Evolutionary conservation across 495 filamentous ascomycete species (phyloP).

Genomic region (Cercophora sp.): DNA sequence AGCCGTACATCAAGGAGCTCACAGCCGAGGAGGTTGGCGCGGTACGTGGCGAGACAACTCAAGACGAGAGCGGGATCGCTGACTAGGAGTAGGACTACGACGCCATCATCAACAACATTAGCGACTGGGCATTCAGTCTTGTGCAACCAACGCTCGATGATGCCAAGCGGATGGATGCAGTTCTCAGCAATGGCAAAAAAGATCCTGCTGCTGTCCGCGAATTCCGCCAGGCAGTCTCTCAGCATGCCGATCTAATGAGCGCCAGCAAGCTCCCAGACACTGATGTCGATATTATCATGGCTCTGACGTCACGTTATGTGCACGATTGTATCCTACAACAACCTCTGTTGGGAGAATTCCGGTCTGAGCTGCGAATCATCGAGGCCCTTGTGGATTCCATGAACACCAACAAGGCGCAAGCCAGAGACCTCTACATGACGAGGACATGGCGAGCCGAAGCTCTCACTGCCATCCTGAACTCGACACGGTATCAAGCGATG

Average conservation of each 20-base stretch:
- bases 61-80: neutral
- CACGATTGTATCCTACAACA: no score
- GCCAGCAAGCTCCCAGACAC: no score
- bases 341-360: constrained; percentile 17
- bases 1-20: constrained; percentile 28
- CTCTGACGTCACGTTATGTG: no score
- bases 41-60: neutral
- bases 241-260: no score
- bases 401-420: constrained; percentile 23
- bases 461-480: constrained; percentile 24
- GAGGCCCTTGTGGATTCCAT: constrained; percentile 21
- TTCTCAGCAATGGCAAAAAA: no score
- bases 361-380: constrained; percentile 11
- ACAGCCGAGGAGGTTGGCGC: constrained; percentile 25
- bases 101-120: constrained; percentile 20
- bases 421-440: constrained; percentile 29
- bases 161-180: no score
- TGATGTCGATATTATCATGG: no score
- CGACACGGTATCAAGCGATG: neutral
- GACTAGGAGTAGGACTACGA: constrained; percentile 22
- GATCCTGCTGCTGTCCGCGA: no score
- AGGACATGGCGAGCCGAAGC: constrained; percentile 32
- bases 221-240: no score
- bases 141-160: no score
- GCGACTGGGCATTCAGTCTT: no score